Conservation (phyloP, 495 filamentous ascomycete species). For the Daldinia bambusicola region DNA sequence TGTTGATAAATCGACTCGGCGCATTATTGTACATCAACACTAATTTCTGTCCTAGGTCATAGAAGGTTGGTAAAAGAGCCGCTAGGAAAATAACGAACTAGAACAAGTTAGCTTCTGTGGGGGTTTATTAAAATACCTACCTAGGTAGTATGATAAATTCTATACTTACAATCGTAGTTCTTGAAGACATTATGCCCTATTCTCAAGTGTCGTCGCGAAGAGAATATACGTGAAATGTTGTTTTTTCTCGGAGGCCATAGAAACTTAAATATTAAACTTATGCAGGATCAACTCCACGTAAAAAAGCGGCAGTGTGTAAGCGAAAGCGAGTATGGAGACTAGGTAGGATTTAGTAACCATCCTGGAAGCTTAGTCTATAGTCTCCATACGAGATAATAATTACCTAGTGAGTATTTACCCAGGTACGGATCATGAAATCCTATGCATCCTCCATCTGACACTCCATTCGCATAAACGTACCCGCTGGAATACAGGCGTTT, state of each 20-base stretch:
- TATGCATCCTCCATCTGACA: conserved; percentile 1
- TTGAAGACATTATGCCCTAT: conserved; percentile 32
- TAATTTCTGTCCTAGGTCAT: conserved; percentile 17
- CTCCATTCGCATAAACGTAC: neutral
- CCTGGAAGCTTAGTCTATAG: neutral
- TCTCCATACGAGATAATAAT: neutral
- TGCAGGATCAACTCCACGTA: neutral
- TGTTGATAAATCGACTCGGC: conserved; percentile 40
- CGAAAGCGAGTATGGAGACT: neutral
- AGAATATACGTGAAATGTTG: neutral
- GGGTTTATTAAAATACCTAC: neutral
- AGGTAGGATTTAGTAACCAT: neutral
- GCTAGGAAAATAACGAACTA: conserved; percentile 38
- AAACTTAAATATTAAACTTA: neutral
- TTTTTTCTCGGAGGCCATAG: neutral
- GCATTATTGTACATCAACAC: conserved; percentile 42
- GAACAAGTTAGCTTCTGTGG: neutral
- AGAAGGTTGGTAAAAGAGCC: conserved; percentile 30
- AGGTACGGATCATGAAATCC: neutral
- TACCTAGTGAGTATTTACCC: neutral
- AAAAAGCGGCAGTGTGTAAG: neutral
- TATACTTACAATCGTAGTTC: conserved; percentile 34
- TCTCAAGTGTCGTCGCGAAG: neutral
- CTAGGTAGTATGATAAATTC: too few relatives aligned
- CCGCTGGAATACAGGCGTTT: too few relatives aligned